Evolutionary conservation across 306 rosid genomes (phyloP), one percentile per base, ranked within the genome.

Genomic region (Ammopiptanthus mongolicus): DNA sequence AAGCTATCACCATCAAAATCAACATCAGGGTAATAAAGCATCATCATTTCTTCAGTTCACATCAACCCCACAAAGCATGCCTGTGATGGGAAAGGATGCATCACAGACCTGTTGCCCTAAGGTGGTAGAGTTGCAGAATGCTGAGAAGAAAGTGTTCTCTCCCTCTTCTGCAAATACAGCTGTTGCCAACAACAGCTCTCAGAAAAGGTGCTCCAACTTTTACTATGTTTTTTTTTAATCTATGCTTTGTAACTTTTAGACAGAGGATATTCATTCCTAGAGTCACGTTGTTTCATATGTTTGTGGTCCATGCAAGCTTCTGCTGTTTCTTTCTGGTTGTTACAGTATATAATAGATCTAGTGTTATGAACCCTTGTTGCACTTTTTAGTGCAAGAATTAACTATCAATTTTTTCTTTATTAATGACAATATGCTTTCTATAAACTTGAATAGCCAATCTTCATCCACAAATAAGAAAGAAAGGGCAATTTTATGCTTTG

Each of bases 161-260:
- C 72, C 88, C 69, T 79, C 93, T 79, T 65, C 95, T 86, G 92
- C 85, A 39, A 86, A 84, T 23, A 80, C 96, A 87, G 91, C 97
- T 90, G 91, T 88, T 59, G 78, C 87, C 73, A 90, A 90, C 71
- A 90, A 90, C 91, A 91, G 64, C 62, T 90, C 97, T 85, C 99
- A 95, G 91, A 92, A 95, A 90, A 92, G 99, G 99, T 95, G 11
- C 72, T 22, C 8, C 41, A 69, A 41, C 84, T 76, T 75, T 71
- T 39, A 6, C 66, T 28, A 37, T 74, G 73, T 72, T 50, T 56
- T 57, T 65, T 72, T 50, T 56, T 57, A 59, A 28, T 58, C 37
- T 15, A 15, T 36, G 67, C 72, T 78, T 83, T 73, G 63, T 34
- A 57, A 79, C 81, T 56, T 86, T 78, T 80, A 31, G 82, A 76